These are phyloP conservation scores for Leccinum boreale DNA, from an alignment of 768 basidiomycete genomes.

Conservation along the genomic window DNA sequence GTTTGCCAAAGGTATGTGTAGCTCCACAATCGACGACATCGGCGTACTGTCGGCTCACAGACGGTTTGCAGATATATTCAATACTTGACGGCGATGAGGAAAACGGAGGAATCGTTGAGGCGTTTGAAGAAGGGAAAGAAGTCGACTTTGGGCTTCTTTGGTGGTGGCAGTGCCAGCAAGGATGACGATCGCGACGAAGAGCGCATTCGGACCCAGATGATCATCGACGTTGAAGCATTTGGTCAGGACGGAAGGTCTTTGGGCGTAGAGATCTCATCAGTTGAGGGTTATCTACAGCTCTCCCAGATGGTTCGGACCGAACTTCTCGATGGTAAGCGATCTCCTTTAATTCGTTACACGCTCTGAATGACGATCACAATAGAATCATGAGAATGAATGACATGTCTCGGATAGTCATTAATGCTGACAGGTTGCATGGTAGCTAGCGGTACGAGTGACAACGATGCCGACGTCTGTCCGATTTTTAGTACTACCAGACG, in stretches of 20 bases:
- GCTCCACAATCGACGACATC: neutral
- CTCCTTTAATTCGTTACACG: neutral
- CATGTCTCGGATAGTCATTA: slow-evolving; percentile 12
- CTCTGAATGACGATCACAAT: neutral
- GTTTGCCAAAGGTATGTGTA: slow-evolving; percentile 57
- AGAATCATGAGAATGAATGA: slow-evolving; percentile 10
- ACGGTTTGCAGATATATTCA: slow-evolving; percentile 60
- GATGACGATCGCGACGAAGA: slow-evolving; percentile 83
- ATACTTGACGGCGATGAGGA: slow-evolving; percentile 80
- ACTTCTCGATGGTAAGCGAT: slow-evolving; percentile 32
- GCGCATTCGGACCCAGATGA: slow-evolving; percentile 78
- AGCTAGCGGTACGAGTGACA: slow-evolving; percentile 58
- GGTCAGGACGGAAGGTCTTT: slow-evolving; percentile 71
- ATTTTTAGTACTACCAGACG: slow-evolving; percentile 11
- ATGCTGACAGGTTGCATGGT: slow-evolving; percentile 47
- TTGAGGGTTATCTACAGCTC: slow-evolving; percentile 52
- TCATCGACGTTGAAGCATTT: slow-evolving; percentile 82
- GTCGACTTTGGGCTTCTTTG: slow-evolving; percentile 75
- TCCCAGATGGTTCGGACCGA: slow-evolving; percentile 56
- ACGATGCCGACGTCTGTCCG: slow-evolving; percentile 33
- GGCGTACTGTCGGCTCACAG: neutral
- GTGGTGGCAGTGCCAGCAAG: slow-evolving; percentile 42
- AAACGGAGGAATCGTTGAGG: slow-evolving; percentile 86
- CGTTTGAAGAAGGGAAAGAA: slow-evolving; percentile 87
- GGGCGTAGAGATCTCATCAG: slow-evolving; percentile 57